These are phyloP conservation scores for Carpinus fangiana DNA, from an alignment of 306 rosid genomes.

Conservation along the genomic window DNA sequence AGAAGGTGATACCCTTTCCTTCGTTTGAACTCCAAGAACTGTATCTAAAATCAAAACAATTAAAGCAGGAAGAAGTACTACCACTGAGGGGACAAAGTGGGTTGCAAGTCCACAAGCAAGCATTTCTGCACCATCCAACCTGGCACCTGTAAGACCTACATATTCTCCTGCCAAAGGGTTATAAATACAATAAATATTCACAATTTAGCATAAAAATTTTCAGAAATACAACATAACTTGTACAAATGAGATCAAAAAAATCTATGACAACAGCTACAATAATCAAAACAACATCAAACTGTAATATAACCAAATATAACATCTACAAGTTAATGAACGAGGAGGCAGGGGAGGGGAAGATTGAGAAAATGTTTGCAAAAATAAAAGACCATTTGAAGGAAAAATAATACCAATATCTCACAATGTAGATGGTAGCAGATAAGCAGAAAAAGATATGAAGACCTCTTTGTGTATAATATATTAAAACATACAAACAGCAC, in stretches of 20 bases:
- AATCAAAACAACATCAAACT: neutral
- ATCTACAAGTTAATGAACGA: neutral
- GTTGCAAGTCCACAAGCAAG: conserved; percentile 94
- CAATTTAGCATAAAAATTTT: neutral
- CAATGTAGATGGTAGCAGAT: no score
- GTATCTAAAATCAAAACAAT: neutral
- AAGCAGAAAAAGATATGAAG: no score
- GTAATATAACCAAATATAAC: no score
- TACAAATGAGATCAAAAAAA: neutral
- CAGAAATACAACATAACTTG: no score
- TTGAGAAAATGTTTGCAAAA: neutral
- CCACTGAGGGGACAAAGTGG: conserved; percentile 79
- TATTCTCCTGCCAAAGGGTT: conserved; percentile 79
- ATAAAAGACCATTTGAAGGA: no score
- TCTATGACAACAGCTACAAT: neutral
- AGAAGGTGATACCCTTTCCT: neutral
- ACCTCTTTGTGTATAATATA: no score
- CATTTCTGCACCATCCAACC: conserved; percentile 98
- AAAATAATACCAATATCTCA: no score
- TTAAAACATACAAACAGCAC: neutral
- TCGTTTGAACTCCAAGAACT: neutral
- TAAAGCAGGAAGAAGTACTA: conserved; percentile 33
- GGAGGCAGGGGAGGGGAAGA: neutral
- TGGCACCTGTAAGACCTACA: conserved; percentile 83
- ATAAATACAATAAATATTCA: conserved; percentile 13